These are phyloP conservation scores for Pleurotus tuber-regium DNA, from an alignment of 768 basidiomycete species.

Conservation along the genomic window DNA sequence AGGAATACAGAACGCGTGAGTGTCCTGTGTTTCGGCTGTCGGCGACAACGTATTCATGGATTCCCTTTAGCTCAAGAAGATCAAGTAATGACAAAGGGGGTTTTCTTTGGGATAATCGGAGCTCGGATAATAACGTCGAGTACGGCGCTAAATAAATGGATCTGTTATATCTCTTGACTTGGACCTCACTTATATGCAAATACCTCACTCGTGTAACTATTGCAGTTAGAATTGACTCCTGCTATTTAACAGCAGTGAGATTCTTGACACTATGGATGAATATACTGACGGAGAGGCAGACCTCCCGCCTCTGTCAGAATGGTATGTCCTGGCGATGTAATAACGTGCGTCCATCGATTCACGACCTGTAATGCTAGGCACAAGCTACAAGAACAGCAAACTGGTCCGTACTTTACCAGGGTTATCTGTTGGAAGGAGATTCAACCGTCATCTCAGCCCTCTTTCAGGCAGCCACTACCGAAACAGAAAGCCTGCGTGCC, in stretches of 20 bases:
- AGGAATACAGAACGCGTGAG: conserved; percentile 80
- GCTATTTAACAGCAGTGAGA: too few species aligned
- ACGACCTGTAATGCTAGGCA: conserved; percentile 19
- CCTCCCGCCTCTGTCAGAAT: background rate
- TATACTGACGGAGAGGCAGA: background rate
- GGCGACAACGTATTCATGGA: too few species aligned
- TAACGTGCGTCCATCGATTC: background rate
- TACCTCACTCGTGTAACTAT: too few species aligned
- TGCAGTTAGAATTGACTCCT: too few species aligned
- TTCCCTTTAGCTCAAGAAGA: conserved; percentile 53
- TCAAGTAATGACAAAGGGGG: conserved; percentile 39
- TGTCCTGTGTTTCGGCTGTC: too few species aligned
- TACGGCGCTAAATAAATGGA: too few species aligned
- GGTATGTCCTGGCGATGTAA: background rate
- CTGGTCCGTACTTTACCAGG: conserved; percentile 23
- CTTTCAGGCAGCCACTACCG: conserved; percentile 27
- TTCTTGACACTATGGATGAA: conserved; percentile 1
- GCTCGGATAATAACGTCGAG: too few species aligned
- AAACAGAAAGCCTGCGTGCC: conserved; percentile 27
- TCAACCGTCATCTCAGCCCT: conserved; percentile 22
- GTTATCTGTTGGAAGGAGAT: too few species aligned
- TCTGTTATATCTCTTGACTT: too few species aligned
- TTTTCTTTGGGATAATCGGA: too few species aligned
- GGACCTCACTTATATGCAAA: background rate
- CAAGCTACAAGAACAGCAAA: conserved; percentile 30